Base-by-base conservation (phyloP, 2,329 filamentous ascomycete species). In the Ophiostoma tasmaniense region DNA sequence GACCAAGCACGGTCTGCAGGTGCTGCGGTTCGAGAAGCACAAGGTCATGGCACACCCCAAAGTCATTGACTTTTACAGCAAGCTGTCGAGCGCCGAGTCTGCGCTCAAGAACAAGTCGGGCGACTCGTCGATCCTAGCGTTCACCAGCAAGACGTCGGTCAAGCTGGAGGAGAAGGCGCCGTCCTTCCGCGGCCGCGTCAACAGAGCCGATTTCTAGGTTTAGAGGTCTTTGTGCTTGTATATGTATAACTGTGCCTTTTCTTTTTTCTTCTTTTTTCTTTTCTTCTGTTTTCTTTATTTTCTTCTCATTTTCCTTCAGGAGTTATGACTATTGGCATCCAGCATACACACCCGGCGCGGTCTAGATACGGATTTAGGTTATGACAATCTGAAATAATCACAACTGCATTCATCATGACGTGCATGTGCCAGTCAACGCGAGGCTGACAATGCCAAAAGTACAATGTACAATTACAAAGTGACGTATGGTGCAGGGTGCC, bases 41-140 rank as follows among this genome's bases (percentile, higher is more conserved):
- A 98, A 96, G 79, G 94, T 99, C 33, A 93, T 97, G 88, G 95
- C 96, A 2, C 95, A 99, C 76, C 89, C 92, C 1, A 88, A 88
- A 74, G 95, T 99, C 22, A 84, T 92, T 6, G 84, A 84, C 1
- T 99, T 99, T 76, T 99, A 99, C 77, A 84, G 87, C 71, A 90
- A 91, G 74, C 80, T 99, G 45, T 90, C 90, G 74, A 89, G 87
- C 71, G 91, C 90, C 3, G 90, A 91, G 67, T 69, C 72, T 28
- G 77, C 77, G 1, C 33, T 77, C 35, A 74, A 73, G 68, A 75
- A 76, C 69, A 79, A 76, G 69, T 30, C 68, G 1, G 69, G 71
- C 3, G 52, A 70, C n/a, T 71, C 76, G 3, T 74, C 77, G 2
- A 79, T 85, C 64, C 71, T 79, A 17, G 80, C 80, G 35, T 82